These are phyloP conservation scores for Geotrichum siamense DNA, from an alignment of 1,139 yeast genomes.

Conservation along the genomic window DNA sequence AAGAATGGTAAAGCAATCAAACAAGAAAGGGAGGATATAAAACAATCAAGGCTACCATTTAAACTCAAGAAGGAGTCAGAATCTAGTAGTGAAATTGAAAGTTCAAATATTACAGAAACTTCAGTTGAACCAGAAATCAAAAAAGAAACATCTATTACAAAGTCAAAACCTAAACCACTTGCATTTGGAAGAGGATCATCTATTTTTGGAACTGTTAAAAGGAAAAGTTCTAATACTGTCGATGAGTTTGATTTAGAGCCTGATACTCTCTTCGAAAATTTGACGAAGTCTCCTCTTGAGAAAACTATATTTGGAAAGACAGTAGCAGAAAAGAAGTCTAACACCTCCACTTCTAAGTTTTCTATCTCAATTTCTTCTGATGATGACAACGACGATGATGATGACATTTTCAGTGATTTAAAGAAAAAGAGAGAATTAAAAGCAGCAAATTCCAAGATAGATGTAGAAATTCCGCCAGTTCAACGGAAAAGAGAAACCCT, in stretches of 20 bases:
- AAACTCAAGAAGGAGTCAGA: constrained; percentile 1
- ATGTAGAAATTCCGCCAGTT: not conserved
- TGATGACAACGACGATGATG: constrained; percentile 17
- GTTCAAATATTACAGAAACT: constrained; percentile 1
- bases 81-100: constrained; percentile 6
- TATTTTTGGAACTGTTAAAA: constrained; percentile 27
- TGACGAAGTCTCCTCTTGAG: constrained; percentile 17
- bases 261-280: constrained; percentile 27
- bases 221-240: constrained; percentile 18
- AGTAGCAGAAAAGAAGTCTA: constrained; percentile 3
- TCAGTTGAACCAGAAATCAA: constrained; percentile 1
- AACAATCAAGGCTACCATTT: not conserved
- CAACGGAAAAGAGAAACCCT: not conserved
- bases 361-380: constrained; percentile 13
- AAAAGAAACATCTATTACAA: constrained; percentile 1
- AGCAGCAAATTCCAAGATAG: not conserved
- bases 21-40: not conserved
- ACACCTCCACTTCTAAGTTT: constrained; percentile 13
- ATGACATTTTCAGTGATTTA: constrained; percentile 3
- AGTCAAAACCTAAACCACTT: constrained; percentile 6
- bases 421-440: constrained; percentile 4
- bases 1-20: constrained; percentile 2
- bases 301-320: not conserved
- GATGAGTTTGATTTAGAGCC: constrained; percentile 29
- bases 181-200: constrained; percentile 18